A percentile compares a stretch with the other conserved stretches of the same genome.
phyloP scores from a whole-genome alignment of 2,329 filamentous ascomycete genomes.

The Hortaea sp. region DNA sequence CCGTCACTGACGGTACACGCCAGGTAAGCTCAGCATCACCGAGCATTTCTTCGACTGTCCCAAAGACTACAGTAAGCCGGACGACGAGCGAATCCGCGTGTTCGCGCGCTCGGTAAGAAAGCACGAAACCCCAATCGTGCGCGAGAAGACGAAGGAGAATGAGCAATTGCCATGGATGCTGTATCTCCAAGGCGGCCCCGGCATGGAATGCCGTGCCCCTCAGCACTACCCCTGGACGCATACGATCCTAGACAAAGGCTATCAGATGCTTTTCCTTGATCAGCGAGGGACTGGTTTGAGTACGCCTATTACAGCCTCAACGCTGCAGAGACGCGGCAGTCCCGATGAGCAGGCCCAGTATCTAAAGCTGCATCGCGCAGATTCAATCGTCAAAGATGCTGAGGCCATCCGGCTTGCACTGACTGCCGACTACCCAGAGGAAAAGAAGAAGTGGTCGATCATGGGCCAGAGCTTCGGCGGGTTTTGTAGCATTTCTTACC shows the following conservation, averaged over 20 bases:
- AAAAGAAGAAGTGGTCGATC: slow-evolving; percentile 70
- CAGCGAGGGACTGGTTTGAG: slow-evolving; percentile 84
- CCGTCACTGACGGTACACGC: neutral
- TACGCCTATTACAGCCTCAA: slow-evolving; percentile 65
- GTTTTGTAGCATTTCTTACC: slow-evolving; percentile 73
- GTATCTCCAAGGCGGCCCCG: slow-evolving; percentile 80
- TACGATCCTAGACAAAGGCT: slow-evolving; percentile 64
- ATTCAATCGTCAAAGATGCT: slow-evolving; percentile 80
- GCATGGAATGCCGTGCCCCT: slow-evolving; percentile 64
- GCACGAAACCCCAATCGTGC: slow-evolving; percentile 45
- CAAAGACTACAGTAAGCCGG: slow-evolving; percentile 58
- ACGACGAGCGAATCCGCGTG: slow-evolving; percentile 54
- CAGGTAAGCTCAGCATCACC: slow-evolving; percentile 64
- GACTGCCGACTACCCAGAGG: slow-evolving; percentile 56
- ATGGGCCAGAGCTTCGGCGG: slow-evolving; percentile 91
- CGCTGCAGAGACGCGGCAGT: slow-evolving; percentile 53
- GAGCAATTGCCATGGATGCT: slow-evolving; percentile 50
- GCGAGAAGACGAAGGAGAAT: slow-evolving; percentile 37
- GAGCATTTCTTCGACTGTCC: slow-evolving; percentile 85
- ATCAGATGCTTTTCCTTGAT: slow-evolving; percentile 76
- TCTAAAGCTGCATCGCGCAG: slow-evolving; percentile 74
- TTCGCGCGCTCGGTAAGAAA: slow-evolving; percentile 68
- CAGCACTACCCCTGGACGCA: slow-evolving; percentile 64
- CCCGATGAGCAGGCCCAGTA: slow-evolving; percentile 62
- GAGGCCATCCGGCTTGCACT: slow-evolving; percentile 74